Conservation (phyloP, 2,329 filamentous ascomycete genomes). For the Graphilbum ipis-grandicollis region DNA sequence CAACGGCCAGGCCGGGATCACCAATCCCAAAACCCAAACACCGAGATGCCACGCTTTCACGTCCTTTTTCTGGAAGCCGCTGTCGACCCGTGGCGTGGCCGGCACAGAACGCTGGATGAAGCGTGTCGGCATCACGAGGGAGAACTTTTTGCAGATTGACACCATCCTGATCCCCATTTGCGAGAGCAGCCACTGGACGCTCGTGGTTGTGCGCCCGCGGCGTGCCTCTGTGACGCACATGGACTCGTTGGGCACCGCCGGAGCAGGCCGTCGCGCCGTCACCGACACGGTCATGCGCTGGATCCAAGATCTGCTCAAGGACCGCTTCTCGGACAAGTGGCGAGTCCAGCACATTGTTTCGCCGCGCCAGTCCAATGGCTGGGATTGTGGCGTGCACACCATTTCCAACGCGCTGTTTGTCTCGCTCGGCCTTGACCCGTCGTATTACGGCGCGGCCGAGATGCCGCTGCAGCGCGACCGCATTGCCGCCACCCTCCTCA, state of each 20-base stretch:
- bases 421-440: conserved; percentile 34
- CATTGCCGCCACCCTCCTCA: conserved; percentile 48
- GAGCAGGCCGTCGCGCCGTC: conserved; percentile 19
- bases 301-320: conserved; percentile 39
- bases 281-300: conserved; percentile 30
- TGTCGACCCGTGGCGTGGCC: conserved; percentile 28
- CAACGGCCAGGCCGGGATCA: conserved; percentile 37
- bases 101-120: conserved; percentile 37
- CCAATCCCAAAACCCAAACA: conserved; percentile 23
- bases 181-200: conserved; percentile 49
- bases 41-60: conserved; percentile 46
- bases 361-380: conserved; percentile 44
- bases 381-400: conserved; percentile 64
- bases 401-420: conserved; percentile 55
- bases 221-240: conserved; percentile 47
- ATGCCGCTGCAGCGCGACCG: conserved; percentile 42
- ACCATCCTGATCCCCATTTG: conserved; percentile 56
- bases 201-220: conserved; percentile 47
- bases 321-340: conserved; percentile 39
- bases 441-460: conserved; percentile 30
- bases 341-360: conserved; percentile 28
- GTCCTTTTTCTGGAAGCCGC: conserved; percentile 46
- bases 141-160: conserved; percentile 46
- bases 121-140: conserved; percentile 35
- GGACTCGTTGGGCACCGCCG: conserved; percentile 40